Evolutionary conservation across 2,329 filamentous ascomycete species (phyloP), one percentile per base, ranked within the genome.

Genomic region (Phialophora tarda): DNA sequence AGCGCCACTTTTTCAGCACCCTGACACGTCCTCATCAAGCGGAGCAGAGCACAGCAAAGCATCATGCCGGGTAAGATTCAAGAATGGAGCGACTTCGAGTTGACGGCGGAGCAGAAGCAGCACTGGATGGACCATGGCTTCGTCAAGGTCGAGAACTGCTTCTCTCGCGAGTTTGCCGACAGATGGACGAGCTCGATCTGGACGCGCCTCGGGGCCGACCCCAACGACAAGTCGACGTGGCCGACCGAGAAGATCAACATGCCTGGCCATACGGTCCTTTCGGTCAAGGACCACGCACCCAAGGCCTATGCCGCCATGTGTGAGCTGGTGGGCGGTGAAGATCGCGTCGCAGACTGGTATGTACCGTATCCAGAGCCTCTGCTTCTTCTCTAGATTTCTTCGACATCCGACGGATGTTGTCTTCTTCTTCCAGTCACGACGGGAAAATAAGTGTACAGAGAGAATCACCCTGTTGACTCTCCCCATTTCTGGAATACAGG

Each of bases 251-350:
- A 86, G 55, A 86, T 81, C 62, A 86, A 90, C 78, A 90, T 91
- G 88, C 87, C 87, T 0, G 78, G 77, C 28, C 87, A 89, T 76
- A 80, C 78, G 14, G 75, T 78, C 44, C 86, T 88, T 66, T 78
- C 83, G 64, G 83, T 84, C 44, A 77, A 81, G 1, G 77, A 78
- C 0, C 86, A 90, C 70, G 86, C 88, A 0, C 89, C 89, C 0
- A 84, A 84, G 65, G 88, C 87, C 2, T 91, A 88, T 88, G 78
- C 81, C 0, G 88, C 86, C n/a, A 89, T 91, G 69, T 87, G 85
- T 75, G 84, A 89, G 75, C 82, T 91, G 12, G 84, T 88, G 64
- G 88, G 88, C 60, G 88, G 88, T 62, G 85, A 88, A 68, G 83
- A 84, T 50, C 82, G 82, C 5, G 77, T 89, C 30, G 74, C 77